Evolutionary conservation across 2,329 filamentous ascomycete genomes (phyloP).

Genomic region (Diaporthe nobilis): DNA sequence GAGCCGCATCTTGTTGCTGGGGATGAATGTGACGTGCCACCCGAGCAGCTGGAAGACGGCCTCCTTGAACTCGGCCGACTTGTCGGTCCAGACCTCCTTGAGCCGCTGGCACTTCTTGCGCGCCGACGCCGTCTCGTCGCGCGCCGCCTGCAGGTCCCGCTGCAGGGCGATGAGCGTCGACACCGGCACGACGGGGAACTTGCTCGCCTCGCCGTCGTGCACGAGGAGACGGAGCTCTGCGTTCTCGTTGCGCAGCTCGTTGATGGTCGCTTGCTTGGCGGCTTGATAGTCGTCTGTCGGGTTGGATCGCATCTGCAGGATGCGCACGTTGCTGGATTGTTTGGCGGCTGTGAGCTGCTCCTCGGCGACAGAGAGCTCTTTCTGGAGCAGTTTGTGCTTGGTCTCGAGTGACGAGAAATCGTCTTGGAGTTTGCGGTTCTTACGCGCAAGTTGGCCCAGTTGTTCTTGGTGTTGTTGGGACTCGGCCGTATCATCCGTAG

Average conservation of each 20-base stretch:
- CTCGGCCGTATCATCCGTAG: conserved; percentile 60
- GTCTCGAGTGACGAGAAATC: conserved; percentile 79
- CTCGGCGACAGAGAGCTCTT: conserved; percentile 79
- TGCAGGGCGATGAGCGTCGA: conserved; percentile 82
- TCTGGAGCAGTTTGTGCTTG: conserved; percentile 78
- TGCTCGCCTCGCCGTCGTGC: conserved; percentile 57
- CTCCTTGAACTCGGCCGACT: conserved; percentile 95
- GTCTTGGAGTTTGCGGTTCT: conserved; percentile 88
- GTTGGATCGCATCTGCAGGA: conserved; percentile 91
- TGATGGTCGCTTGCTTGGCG: conserved; percentile 85
- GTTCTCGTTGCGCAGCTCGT: conserved; percentile 86
- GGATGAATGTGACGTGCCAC: conserved; percentile 95
- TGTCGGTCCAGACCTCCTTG: conserved; percentile 92
- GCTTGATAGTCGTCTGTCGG: conserved; percentile 89
- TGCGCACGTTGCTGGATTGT: conserved; percentile 80
- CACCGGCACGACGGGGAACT: conserved; percentile 77
- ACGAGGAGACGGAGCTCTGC: conserved; percentile 84
- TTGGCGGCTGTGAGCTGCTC: conserved; percentile 79
- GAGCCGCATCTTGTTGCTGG: conserved; percentile 95
- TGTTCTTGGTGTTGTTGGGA: conserved; percentile 74
- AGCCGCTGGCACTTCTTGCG: conserved; percentile 89
- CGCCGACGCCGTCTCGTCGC: conserved; percentile 76
- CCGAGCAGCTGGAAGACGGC: conserved; percentile 92
- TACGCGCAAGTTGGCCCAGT: conserved; percentile 86
- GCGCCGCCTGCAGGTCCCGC: conserved; percentile 80